Percentiles rank a stretch among this genome's conserved stretches.
phyloP scores from a whole-genome alignment of 352 stramenopile species.

The Globisporangium irregulare region DNA sequence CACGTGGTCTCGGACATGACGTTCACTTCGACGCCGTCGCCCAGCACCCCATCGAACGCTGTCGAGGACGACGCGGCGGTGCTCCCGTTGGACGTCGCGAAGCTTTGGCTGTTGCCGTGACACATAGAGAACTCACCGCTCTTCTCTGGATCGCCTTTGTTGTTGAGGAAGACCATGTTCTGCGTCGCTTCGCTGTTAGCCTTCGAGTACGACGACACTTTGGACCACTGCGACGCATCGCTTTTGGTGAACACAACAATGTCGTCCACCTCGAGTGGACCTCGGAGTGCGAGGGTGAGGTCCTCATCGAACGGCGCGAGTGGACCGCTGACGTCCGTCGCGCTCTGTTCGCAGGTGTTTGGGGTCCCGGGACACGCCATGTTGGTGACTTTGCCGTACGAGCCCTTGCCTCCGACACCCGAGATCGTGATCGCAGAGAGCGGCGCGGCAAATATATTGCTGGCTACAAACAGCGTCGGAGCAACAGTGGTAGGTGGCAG shows the following conservation, averaged over 20 bases:
- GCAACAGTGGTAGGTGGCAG: not conserved
- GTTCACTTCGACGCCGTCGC: constrained; percentile 40
- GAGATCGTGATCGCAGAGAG: constrained; percentile 26
- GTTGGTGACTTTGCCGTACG: constrained; percentile 32
- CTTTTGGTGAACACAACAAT: constrained; percentile 36
- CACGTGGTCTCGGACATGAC: constrained; percentile 36
- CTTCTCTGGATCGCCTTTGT: constrained; percentile 32
- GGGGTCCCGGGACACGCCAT: constrained; percentile 23
- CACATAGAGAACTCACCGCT: constrained; percentile 40
- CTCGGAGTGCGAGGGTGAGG: constrained; percentile 38
- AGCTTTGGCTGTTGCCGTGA: constrained; percentile 44
- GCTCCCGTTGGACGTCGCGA: constrained; percentile 30
- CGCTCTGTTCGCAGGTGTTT: constrained; percentile 18
- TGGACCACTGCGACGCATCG: constrained; percentile 15
- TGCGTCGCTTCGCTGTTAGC: constrained; percentile 15
- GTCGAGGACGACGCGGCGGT: constrained; percentile 9
- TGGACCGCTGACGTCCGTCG: constrained; percentile 25
- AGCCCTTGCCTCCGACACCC: constrained; percentile 24
- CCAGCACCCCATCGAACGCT: constrained; percentile 28
- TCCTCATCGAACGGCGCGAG: constrained; percentile 46
- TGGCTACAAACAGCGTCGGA: not conserved
- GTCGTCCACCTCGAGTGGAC: constrained; percentile 36
- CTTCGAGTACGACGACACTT: constrained; percentile 30
- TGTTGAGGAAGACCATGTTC: constrained; percentile 60
- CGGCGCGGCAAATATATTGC: constrained; percentile 3